Conservation (phyloP, 192 early-diverging fungal genomes). For the Linnemannia elongata region DNA sequence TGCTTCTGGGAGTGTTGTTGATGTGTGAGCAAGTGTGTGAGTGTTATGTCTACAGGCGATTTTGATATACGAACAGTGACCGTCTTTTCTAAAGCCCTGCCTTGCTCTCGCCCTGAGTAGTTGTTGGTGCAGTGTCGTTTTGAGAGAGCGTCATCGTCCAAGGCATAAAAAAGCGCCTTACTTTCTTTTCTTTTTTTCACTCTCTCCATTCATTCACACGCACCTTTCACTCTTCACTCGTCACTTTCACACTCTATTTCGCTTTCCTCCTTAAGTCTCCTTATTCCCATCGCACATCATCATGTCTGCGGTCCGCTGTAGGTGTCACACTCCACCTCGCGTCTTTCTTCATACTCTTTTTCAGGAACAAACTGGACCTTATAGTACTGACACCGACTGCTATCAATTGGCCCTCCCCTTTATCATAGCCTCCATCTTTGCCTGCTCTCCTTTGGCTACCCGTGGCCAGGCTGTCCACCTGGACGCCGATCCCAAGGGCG, state of each 20-base stretch:
- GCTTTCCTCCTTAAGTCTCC: neutral
- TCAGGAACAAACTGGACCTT: neutral
- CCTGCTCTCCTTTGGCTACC: slow-evolving; percentile 80
- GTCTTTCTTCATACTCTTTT: neutral
- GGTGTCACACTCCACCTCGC: neutral
- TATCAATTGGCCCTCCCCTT: neutral
- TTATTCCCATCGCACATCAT: neutral
- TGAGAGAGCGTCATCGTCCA: too few relatives aligned
- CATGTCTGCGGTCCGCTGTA: slow-evolving; percentile 51
- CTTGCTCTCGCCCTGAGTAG: too few relatives aligned
- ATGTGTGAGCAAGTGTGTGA: neutral
- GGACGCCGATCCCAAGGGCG: slow-evolving; percentile 86
- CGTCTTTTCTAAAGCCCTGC: too few relatives aligned
- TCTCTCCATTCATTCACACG: slow-evolving; percentile 44
- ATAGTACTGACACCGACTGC: neutral
- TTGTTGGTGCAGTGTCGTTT: too few relatives aligned
- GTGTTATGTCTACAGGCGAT: neutral
- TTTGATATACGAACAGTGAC: too few relatives aligned
- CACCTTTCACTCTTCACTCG: slow-evolving; percentile 77
- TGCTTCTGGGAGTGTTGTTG: neutral
- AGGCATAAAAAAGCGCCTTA: too few relatives aligned
- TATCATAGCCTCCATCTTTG: slow-evolving; percentile 71
- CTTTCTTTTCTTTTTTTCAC: too few relatives aligned
- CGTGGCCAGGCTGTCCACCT: slow-evolving; percentile 89
- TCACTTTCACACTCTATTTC: neutral